phyloP scores from a whole-genome alignment of 2,329 filamentous ascomycete genomes.

The Bipolaris oryzae region DNA sequence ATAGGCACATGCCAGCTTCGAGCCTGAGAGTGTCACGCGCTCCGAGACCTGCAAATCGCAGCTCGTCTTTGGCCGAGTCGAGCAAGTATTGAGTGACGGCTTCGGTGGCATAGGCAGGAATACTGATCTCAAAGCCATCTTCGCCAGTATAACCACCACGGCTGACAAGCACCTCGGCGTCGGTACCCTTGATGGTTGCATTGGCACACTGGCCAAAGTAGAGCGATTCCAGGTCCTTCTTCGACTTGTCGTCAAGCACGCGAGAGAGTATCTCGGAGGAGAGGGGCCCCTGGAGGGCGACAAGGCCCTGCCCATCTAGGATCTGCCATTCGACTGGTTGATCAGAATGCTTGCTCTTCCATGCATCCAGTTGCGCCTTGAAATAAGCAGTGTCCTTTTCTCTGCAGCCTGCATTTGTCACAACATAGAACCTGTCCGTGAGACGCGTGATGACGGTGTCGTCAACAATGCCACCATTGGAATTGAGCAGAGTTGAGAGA shows the following conservation, averaged over 20 bases:
- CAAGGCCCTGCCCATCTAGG: conserved; percentile 73
- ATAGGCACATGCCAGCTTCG: conserved; percentile 98
- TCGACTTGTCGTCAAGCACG: conserved; percentile 60
- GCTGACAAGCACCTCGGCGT: conserved; percentile 70
- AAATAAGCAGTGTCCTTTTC: conserved; percentile 87
- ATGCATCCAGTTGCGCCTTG: conserved; percentile 66
- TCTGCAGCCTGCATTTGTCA: conserved; percentile 91
- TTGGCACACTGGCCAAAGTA: conserved; percentile 81
- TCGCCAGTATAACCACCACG: conserved; percentile 96
- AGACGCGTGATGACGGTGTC: conserved; percentile 89
- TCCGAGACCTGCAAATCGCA: conserved; percentile 85
- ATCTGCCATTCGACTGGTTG: conserved; percentile 70
- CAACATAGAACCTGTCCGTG: conserved; percentile 75
- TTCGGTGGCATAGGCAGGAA: conserved; percentile 70
- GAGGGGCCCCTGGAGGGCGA: conserved; percentile 88
- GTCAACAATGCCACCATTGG: conserved; percentile 88
- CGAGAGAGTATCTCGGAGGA: conserved; percentile 71
- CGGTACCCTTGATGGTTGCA: conserved; percentile 66
- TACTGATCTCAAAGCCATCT: conserved; percentile 96
- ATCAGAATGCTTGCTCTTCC: conserved; percentile 46
- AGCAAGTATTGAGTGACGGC: conserved; percentile 74
- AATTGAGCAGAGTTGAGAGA: conserved; percentile 80
- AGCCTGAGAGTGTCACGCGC: conserved; percentile 90
- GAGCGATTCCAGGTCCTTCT: conserved; percentile 60
- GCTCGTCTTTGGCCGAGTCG: conserved; percentile 63